These are phyloP conservation scores for Colletotrichum neosansevieriae DNA, from an alignment of 2,329 filamentous ascomycete genomes.

Conservation along the genomic window DNA sequence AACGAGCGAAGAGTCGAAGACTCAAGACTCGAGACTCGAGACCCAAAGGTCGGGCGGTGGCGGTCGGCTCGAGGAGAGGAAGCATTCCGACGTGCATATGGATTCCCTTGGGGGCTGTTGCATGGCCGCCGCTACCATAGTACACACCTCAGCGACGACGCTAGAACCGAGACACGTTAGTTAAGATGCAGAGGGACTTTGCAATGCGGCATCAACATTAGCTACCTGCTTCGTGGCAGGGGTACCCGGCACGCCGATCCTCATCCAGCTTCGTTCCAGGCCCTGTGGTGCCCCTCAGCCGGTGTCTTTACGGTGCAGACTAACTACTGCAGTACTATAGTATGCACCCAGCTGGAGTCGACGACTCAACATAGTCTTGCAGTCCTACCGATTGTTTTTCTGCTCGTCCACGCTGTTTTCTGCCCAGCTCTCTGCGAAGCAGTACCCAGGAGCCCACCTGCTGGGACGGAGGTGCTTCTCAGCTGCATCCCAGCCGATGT, in stretches of 20 bases:
- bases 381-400: too few relatives aligned
- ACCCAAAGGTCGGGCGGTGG: neutral
- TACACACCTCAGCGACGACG: too few relatives aligned
- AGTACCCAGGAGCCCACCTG: conserved; percentile 26
- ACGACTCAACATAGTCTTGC: neutral
- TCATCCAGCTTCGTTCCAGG: conserved; percentile 20
- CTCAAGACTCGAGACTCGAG: neutral
- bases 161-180: conserved; percentile 16
- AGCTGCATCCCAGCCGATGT: conserved; percentile 13
- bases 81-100: conserved; percentile 19
- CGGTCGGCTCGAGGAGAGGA: conserved; percentile 19
- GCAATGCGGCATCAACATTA: conserved; percentile 4
- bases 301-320: too few relatives aligned
- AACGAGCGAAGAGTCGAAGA: neutral
- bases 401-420: conserved; percentile 6
- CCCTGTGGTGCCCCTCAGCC: conserved; percentile 21
- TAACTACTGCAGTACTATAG: too few relatives aligned
- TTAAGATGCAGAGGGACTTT: conserved; percentile 5
- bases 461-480: conserved; percentile 18
- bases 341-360: conserved; percentile 22
- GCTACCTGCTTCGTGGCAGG: conserved; percentile 19
- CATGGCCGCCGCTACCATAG: too few relatives aligned
- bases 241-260: conserved; percentile 34
- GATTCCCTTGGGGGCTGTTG: neutral
- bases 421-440: conserved; percentile 10